Percentiles rank a stretch among this genome's conserved stretches.
Evolutionary conservation across 352 stramenopile species (phyloP).

Genomic region (Pythium aphanidermatum): DNA sequence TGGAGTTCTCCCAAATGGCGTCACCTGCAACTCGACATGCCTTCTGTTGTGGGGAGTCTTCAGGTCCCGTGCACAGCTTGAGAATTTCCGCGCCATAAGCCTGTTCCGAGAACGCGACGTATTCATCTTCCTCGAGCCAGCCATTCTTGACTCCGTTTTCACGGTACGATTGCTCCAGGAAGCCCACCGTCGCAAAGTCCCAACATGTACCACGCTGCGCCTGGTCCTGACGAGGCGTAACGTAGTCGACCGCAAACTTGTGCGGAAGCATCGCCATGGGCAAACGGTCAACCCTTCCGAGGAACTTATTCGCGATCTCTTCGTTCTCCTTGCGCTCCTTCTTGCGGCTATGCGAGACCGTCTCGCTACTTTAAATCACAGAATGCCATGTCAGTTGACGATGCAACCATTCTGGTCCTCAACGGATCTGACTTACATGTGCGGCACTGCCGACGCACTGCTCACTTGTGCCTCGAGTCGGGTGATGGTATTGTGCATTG

Average conservation of each 20-base stretch:
- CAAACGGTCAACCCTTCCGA: slow-evolving; percentile 32
- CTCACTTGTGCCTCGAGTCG: slow-evolving; percentile 33
- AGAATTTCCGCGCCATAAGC: slow-evolving; percentile 69
- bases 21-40: slow-evolving; percentile 65
- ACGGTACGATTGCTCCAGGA: slow-evolving; percentile 76
- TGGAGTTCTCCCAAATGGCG: slow-evolving; percentile 74
- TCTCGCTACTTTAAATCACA: slow-evolving; percentile 18
- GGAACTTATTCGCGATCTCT: too few relatives aligned
- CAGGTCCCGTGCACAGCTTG: slow-evolving; percentile 57
- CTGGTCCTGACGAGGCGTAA: slow-evolving; percentile 71
- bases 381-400: too few relatives aligned
- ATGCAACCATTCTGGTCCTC: too few relatives aligned
- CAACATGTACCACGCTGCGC: slow-evolving; percentile 73
- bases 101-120: slow-evolving; percentile 76
- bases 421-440: neutral
- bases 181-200: slow-evolving; percentile 77
- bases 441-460: slow-evolving; percentile 8
- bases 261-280: slow-evolving; percentile 67
- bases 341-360: slow-evolving; percentile 13
- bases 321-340: too few relatives aligned
- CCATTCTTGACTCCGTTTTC: slow-evolving; percentile 53
- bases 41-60: slow-evolving; percentile 60
- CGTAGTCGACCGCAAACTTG: slow-evolving; percentile 75
- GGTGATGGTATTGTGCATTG: slow-evolving; percentile 67
- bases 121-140: slow-evolving; percentile 66